Base-by-base conservation (phyloP, 305 asterid species). In the Fraxinus paxiana region DNA sequence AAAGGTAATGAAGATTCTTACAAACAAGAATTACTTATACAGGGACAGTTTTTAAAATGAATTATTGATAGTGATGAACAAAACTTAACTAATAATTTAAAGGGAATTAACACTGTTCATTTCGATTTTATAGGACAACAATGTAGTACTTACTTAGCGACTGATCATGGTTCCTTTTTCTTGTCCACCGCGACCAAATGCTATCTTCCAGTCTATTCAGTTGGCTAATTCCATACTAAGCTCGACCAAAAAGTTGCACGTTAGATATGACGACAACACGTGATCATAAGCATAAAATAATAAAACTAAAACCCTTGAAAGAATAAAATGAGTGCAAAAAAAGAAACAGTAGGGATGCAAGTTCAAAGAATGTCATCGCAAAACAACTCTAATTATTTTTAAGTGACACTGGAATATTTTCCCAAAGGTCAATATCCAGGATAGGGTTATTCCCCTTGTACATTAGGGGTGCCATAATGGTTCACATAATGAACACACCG, bases 101-200 rank as follows among this genome's bases (percentile, higher is more conserved):
- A 30, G 43, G 75, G 43, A 70, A n/a, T 70, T 31, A 31, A 70
- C 43, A 70, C 24, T 31, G 26, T 70, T 70, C 22, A n/a, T 30
- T 65, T 31, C 26, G 15, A 69, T 30, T 30, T 28, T 70, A n/a
- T 7, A 70, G 26, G 26, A 30, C 24, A 51, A 73, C 34, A 80
- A 82, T 6, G 77, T 73, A 76, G 74, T 73, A 83, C 95, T 77
- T 85, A 92, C 96, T 86, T 85, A 70, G 81, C 12, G 90, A 81
- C 77, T 85, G 90, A 78, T 83, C 87, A 20, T 79, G 91, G 76
- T 81, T 87, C 85, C 75, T 89, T 77, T 73, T 89, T 88, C 82
- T 90, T 1, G 87, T 85, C 99, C 98, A 96, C 41, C 91, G 92
- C 86, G 90, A 95, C 92, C 92, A 92, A 87, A 96, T 96, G 97